Base-by-base conservation (phyloP, 257 asterid genomes). In the Perilla frutescens region DNA sequence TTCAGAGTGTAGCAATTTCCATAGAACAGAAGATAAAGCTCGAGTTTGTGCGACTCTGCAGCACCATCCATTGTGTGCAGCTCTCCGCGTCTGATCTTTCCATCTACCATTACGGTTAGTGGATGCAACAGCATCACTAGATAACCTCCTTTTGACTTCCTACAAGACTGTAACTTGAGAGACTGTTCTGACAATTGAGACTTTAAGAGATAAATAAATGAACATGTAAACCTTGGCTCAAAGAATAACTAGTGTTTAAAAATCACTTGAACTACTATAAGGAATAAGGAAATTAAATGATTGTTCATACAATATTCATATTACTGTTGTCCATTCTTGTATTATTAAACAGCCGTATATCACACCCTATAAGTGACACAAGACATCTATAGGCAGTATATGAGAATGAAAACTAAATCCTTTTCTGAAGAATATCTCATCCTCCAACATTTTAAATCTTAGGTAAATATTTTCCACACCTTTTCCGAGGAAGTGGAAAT, bases 61-160 rank as follows among this genome's bases (percentile, higher is more conserved):
- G 79, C 98, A 93, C 82, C 98, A 93, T 66, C 98, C 98, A 84
- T 91, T 88, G 76, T 90, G 96, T 15, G 98, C 97, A 80, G 91
- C 98, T 76, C 86, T 82, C 50, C 94, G 91, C 76, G 83, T 90
- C 81, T 94, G 99, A 89, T 94, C 91, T 88, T 89, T 91, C 99
- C 98, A 94, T 81, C 99, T 85, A 77, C 99, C 99, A 74, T 79
- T 81, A 66, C 91, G 81, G 61, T 77, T 87, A 76, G 98, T 96
- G 37, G 95, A 81, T 71, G 97, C 96, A 56, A 86, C 96, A 75
- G 89, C 96, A 77, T 90, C 97, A 79, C 85, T 77, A 62, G 97
- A 86, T 81, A 94, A 83, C 85, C 99, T 90, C 84, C 84, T 94
- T 84, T 90, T 91, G 29, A 86, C 93, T 84, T 84, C 97, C 99